Percentiles rank a stretch among this genome's conserved stretches.
These are phyloP conservation scores for Melanomma pulvis-pyrius DNA, from an alignment of 495 filamentous ascomycete species.

Conservation along the genomic window DNA sequence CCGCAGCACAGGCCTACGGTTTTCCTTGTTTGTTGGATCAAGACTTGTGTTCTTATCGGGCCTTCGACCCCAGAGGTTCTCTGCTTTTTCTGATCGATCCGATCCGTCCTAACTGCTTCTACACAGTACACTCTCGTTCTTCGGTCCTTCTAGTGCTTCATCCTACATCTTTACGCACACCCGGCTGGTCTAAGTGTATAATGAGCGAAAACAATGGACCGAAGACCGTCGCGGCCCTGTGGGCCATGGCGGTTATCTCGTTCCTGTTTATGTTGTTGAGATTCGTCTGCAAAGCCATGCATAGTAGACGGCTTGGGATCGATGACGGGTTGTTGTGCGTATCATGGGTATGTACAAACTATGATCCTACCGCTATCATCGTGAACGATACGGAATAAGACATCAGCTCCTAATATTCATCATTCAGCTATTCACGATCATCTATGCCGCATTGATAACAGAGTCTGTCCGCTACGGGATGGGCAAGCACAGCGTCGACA, in stretches of 20 bases:
- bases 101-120: background rate
- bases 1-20: no score
- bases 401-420: background rate
- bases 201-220: conserved; percentile 10
- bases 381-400: no score
- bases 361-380: no score
- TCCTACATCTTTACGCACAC: no score
- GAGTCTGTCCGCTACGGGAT: conserved; percentile 15
- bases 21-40: no score
- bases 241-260: conserved; percentile 3
- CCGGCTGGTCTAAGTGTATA: background rate
- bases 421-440: background rate
- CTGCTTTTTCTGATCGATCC: background rate
- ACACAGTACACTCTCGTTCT: no score
- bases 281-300: background rate
- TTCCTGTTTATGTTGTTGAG: conserved; percentile 8
- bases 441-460: conserved; percentile 10
- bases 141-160: no score
- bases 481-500: conserved; percentile 6
- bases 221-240: conserved; percentile 4
- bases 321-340: conserved; percentile 8
- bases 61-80: no score
- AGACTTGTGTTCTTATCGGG: no score
- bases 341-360: background rate
- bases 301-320: background rate